Base-by-base conservation (phyloP, 331 rosid genomes). In the Pyrus hybrid region DNA sequence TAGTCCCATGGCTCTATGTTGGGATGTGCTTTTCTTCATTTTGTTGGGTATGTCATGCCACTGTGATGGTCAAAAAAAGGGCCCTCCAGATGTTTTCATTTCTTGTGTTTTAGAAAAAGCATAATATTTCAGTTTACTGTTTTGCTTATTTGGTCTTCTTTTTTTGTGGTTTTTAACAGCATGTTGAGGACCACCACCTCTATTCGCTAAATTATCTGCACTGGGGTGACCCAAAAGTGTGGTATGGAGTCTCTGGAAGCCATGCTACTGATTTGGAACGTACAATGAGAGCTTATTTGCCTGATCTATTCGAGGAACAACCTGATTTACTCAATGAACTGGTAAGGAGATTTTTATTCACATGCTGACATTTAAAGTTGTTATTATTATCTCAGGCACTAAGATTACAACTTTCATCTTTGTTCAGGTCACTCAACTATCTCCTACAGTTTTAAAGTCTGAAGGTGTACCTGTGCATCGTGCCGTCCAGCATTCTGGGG, bases 21-120 rank as follows among this genome's bases (percentile, higher is more conserved):
- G 99, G 99, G 79, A 95, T 95, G 99, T 95, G 97, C 83, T 92
- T 95, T 88, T 95, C 99, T 26, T 89, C 99, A 21, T 92, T 95
- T 88, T 95, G 99, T 83, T 95, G 99, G 99, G 99, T 95, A 92
- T 32, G 97, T 86, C 18, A 21, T 63, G 6, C 30, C 41, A 63
- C 54, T 45, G 16, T 49, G 43, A 49, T 54, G 41, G 28, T 47
- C 29, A 62, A 45, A 67, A 20, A 63, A 37, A 8, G 1, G 18
- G 14, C 21, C 17, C 17, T 43, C 30, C 21, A 72, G 20, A 8
- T 13, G 25, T 14, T 54, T 5, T 21, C 63, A 13, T 80, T 82
- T 82, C 32, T 79, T 66, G 21, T 26, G 29, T 43, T 30, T 37
- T 37, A 23, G 9, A 57, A 60, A 26, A 21, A 30, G 73, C 2